Evolutionary conservation across 1,284 basidiomycete genomes (phyloP).

Genomic region (Tausonia pullulans): DNA sequence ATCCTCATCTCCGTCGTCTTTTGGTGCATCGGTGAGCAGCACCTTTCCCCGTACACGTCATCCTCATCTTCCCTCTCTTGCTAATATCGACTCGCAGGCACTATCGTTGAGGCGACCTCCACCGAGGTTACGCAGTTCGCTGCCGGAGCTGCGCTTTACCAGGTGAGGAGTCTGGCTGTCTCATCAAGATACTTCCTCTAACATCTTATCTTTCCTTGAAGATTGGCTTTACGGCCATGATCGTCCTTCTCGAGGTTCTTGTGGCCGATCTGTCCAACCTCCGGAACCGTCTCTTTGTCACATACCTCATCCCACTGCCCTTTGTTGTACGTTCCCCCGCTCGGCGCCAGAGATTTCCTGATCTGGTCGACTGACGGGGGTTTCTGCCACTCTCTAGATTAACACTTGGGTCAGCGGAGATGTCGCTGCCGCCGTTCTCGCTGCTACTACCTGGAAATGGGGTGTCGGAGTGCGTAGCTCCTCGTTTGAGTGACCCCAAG

Average conservation of each 20-base stretch:
- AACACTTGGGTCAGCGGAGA: conserved; percentile 36
- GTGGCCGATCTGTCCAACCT: conserved; percentile 37
- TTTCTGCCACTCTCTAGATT: conserved; percentile 19
- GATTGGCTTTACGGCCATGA: conserved; percentile 22
- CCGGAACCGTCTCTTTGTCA: conserved; percentile 35
- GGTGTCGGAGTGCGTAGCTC: conserved; percentile 27
- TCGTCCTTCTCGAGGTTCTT: conserved; percentile 34
- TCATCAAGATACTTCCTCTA: no score
- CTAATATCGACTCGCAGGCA: conserved; percentile 20
- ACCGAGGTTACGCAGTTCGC: conserved; percentile 28
- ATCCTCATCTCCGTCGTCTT: conserved; percentile 31
- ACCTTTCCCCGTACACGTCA: background rate
- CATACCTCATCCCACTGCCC: conserved; percentile 35
- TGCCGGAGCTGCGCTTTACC: conserved; percentile 32
- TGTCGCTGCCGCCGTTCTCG: conserved; percentile 28
- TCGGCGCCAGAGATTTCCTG: no score
- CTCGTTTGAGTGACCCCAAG: background rate
- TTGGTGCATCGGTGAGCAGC: conserved; percentile 27
- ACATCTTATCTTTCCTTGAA: conserved; percentile 19
- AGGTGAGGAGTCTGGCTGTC: conserved; percentile 22
- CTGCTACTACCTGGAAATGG: conserved; percentile 33
- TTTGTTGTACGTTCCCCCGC: conserved; percentile 25
- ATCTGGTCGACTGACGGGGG: background rate
- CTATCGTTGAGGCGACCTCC: conserved; percentile 32
- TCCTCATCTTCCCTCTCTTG: background rate